phyloP scores from a whole-genome alignment of 768 basidiomycete species.

The Lentinus tigrinus region DNA sequence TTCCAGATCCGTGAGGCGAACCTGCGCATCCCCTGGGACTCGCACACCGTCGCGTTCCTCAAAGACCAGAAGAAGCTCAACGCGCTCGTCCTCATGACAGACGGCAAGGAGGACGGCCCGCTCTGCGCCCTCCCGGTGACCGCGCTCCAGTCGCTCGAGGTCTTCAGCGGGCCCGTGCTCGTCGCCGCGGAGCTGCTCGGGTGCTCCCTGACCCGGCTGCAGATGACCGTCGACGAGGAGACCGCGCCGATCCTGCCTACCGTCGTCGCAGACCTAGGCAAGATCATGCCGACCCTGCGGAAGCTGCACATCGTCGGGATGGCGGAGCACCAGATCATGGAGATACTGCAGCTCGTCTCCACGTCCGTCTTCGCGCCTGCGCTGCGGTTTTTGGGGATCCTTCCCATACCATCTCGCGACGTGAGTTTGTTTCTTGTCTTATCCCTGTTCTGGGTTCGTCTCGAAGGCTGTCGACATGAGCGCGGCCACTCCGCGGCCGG shows the following conservation, averaged over 20 bases:
- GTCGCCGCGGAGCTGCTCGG: slow-evolving; percentile 41
- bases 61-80: slow-evolving; percentile 44
- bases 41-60: slow-evolving; percentile 46
- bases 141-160: slow-evolving; percentile 38
- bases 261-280: slow-evolving; percentile 34
- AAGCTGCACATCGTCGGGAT: slow-evolving; percentile 37
- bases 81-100: slow-evolving; percentile 31
- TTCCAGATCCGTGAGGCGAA: slow-evolving; percentile 52
- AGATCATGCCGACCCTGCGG: slow-evolving; percentile 31
- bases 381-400: slow-evolving; percentile 39
- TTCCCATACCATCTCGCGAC: slow-evolving; percentile 33
- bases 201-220: slow-evolving; percentile 44
- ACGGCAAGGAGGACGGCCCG: slow-evolving; percentile 14
- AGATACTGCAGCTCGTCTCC: slow-evolving; percentile 33
- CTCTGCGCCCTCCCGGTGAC: slow-evolving; percentile 11
- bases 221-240: slow-evolving; percentile 42
- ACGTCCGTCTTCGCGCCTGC: slow-evolving; percentile 32
- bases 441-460: background rate
- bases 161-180: slow-evolving; percentile 46
- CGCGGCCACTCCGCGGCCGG: background rate
- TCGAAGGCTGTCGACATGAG: background rate
- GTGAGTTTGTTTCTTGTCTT: slow-evolving; percentile 26
- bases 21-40: slow-evolving; percentile 51
- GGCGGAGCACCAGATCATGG: slow-evolving; percentile 31
- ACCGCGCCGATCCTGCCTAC: slow-evolving; percentile 27